phyloP scores from a whole-genome alignment of 805 yeast genomes.

The Candida easanensis region DNA sequence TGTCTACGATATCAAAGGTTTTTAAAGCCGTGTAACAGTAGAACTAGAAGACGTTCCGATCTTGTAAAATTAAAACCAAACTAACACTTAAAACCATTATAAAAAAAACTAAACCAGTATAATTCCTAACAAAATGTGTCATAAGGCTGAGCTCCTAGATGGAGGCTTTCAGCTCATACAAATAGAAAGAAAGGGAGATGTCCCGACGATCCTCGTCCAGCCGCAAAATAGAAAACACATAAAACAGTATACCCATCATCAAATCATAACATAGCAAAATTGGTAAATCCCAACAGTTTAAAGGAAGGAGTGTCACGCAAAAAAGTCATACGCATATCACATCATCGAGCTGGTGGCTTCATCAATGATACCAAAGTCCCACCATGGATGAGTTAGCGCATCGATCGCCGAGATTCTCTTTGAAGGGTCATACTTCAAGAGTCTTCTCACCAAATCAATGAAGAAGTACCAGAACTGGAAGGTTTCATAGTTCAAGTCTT shows the following conservation, averaged over 20 bases:
- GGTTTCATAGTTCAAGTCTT: conserved; percentile 49
- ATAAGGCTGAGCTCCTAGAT: too few species aligned
- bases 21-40: too few species aligned
- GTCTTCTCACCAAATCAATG: conserved; percentile 59
- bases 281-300: background rate
- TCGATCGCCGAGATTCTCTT: conserved; percentile 72
- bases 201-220: too few species aligned
- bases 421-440: conserved; percentile 70
- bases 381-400: conserved; percentile 82
- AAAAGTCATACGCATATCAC: background rate
- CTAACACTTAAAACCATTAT: too few species aligned
- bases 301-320: background rate
- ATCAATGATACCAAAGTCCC: conserved; percentile 58
- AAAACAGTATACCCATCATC: conserved; percentile 3
- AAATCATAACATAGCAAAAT: conserved; percentile 4
- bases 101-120: too few species aligned
- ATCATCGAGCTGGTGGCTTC: conserved; percentile 36
- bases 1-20: background rate
- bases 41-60: too few species aligned
- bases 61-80: too few species aligned
- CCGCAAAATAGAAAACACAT: background rate
- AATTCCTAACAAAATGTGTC: too few species aligned
- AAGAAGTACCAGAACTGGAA: conserved; percentile 85
- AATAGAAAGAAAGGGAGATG: too few species aligned
- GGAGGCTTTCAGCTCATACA: too few species aligned